Percentiles rank a stretch among this genome's conserved stretches.
phyloP scores from a whole-genome alignment of 2,329 filamentous ascomycete genomes.

The Neurospora sp. region DNA sequence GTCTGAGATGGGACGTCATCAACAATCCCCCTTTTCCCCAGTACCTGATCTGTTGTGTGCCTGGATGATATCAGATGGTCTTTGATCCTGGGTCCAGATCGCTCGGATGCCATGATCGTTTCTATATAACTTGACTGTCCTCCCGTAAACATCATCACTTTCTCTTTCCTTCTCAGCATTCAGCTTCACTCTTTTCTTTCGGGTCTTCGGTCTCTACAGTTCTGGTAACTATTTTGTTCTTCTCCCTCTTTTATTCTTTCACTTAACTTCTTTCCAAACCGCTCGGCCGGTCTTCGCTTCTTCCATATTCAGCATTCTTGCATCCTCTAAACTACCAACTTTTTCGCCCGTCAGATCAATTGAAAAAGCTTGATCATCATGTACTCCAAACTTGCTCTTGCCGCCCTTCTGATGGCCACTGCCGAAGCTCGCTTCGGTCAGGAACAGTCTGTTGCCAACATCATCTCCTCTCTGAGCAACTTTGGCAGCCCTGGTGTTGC shows the following conservation, averaged over 20 bases:
- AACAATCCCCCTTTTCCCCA: constrained; percentile 5
- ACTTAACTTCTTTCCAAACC: constrained; percentile 9
- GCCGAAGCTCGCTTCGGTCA: constrained; percentile 52
- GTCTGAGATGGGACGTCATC: constrained; percentile 1
- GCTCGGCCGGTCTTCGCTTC: constrained; percentile 16
- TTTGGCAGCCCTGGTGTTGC: constrained; percentile 51
- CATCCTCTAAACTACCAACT: constrained; percentile 6
- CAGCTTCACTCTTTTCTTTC: constrained; percentile 10
- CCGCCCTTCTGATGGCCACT: constrained; percentile 28
- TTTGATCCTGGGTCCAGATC: constrained; percentile 6
- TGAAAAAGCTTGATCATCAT: constrained; percentile 12
- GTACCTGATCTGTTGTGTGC: neutral
- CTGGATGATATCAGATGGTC: constrained; percentile 3
- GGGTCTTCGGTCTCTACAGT: constrained; percentile 15
- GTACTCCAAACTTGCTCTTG: constrained; percentile 15
- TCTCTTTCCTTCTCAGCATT: constrained; percentile 9
- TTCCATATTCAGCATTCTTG: constrained; percentile 9
- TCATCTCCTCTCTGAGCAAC: constrained; percentile 41
- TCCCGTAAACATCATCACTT: neutral
- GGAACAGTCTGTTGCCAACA: constrained; percentile 48
- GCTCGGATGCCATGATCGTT: neutral
- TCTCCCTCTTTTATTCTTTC: constrained; percentile 13
- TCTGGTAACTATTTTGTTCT: constrained; percentile 21
- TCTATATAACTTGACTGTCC: constrained; percentile 15
- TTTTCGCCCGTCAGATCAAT: neutral